phyloP scores from a whole-genome alignment of 345 rosid genomes.

The Citrus reticulata region DNA sequence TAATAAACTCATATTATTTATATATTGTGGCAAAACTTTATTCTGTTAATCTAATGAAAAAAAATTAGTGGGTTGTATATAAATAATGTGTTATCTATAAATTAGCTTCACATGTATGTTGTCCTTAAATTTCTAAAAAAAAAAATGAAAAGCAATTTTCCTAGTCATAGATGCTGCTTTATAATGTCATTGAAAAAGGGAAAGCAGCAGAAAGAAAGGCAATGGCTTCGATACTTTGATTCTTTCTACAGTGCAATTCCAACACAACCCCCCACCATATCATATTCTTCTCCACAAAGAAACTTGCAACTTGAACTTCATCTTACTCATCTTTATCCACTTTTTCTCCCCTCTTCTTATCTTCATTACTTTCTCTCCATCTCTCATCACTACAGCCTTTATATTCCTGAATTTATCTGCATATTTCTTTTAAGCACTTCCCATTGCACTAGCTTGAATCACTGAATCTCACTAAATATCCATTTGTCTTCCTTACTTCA shows the following conservation, averaged over 20 bases:
- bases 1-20: too few species aligned
- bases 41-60: too few species aligned
- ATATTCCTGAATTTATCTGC: constrained; percentile 18
- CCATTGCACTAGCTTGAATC: neutral
- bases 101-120: neutral
- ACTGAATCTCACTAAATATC: constrained; percentile 16
- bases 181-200: neutral
- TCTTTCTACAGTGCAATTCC: neutral
- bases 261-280: neutral
- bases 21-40: too few species aligned
- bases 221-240: neutral
- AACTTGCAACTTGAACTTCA: constrained; percentile 22
- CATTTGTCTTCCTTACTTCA: constrained; percentile 22
- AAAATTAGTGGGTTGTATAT: too few species aligned
- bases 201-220: neutral
- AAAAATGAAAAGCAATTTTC: neutral
- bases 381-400: neutral
- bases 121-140: neutral
- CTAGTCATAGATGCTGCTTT: constrained; percentile 4
- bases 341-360: constrained; percentile 15
- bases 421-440: constrained; percentile 25
- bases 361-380: constrained; percentile 17
- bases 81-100: too few species aligned
- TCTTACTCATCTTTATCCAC: neutral
- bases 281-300: constrained; percentile 57